Evolutionary conservation across 495 filamentous ascomycete species (phyloP).

Genomic region (Penicillium bovifimosum): DNA sequence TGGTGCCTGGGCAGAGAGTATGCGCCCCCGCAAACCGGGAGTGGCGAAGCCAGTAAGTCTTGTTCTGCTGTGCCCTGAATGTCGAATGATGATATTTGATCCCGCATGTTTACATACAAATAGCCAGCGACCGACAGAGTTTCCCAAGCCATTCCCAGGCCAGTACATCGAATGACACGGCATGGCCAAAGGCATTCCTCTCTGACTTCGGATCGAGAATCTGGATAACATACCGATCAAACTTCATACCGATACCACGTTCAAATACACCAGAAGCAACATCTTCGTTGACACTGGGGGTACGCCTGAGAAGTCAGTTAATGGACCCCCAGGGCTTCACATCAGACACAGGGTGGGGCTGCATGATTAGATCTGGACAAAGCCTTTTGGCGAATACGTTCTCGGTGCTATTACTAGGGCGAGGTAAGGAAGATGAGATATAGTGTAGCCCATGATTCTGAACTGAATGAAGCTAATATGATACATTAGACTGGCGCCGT

Average conservation of each 20-base stretch:
- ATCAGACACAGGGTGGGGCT: constrained; percentile 95
- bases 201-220: constrained; percentile 89
- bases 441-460: background rate
- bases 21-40: constrained; percentile 17
- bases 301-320: constrained; percentile 76
- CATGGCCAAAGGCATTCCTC: constrained; percentile 80
- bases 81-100: background rate
- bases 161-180: constrained; percentile 20
- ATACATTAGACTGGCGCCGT: constrained; percentile 68
- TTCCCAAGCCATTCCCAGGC: background rate
- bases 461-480: constrained; percentile 19
- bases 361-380: constrained; percentile 98
- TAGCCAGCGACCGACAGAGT: background rate
- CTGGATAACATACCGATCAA: constrained; percentile 95
- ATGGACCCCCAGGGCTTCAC: constrained; percentile 79
- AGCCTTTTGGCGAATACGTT: constrained; percentile 86
- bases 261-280: constrained; percentile 62
- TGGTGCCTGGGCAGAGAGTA: constrained; percentile 89
- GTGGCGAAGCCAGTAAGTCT: constrained; percentile 19
- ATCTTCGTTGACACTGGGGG: constrained; percentile 75
- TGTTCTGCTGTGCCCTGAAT: background rate
- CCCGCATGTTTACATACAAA: background rate
- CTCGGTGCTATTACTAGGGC: constrained; percentile 62
- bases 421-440: constrained; percentile 47
- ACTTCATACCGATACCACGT: constrained; percentile 78